Evolutionary conservation across 2,329 filamentous ascomycete species (phyloP).

Genomic region (Mollisia scopiformis): DNA sequence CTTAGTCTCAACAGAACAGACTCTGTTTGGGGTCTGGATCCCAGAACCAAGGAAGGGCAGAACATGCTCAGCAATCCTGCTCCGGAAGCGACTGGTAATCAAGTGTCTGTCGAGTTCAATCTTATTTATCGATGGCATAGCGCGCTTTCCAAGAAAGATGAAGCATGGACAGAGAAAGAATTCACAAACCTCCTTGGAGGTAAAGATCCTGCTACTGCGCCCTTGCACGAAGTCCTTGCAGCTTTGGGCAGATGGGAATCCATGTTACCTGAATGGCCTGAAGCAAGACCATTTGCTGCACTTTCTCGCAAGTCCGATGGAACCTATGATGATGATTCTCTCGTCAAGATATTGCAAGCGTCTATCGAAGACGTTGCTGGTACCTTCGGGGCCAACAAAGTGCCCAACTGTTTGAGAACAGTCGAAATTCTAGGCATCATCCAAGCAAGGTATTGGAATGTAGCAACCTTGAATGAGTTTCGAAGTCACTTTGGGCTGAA

Average conservation of each 20-base stretch:
- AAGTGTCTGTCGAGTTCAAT: constrained; percentile 88
- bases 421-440: constrained; percentile 82
- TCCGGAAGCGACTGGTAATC: constrained; percentile 76
- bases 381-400: constrained; percentile 72
- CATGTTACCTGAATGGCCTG: constrained; percentile 63
- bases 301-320: constrained; percentile 69
- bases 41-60: constrained; percentile 67
- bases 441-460: constrained; percentile 75
- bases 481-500: constrained; percentile 79
- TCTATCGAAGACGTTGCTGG: constrained; percentile 77
- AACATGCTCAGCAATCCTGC: constrained; percentile 51
- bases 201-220: constrained; percentile 48
- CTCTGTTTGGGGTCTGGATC: constrained; percentile 70
- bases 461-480: constrained; percentile 79
- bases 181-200: constrained; percentile 63
- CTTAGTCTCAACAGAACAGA: constrained; percentile 34
- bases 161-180: constrained; percentile 76
- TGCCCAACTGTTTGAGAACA: constrained; percentile 72
- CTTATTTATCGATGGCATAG: constrained; percentile 89
- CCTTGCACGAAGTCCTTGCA: constrained; percentile 58
- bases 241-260: too few relatives aligned
- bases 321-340: constrained; percentile 73
- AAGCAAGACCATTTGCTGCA: constrained; percentile 64
- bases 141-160: constrained; percentile 74
- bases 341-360: constrained; percentile 69